Evolutionary conservation across 768 basidiomycete species (phyloP), one percentile per base, ranked within the genome.

Genomic region (Favolaschia claudopus): DNA sequence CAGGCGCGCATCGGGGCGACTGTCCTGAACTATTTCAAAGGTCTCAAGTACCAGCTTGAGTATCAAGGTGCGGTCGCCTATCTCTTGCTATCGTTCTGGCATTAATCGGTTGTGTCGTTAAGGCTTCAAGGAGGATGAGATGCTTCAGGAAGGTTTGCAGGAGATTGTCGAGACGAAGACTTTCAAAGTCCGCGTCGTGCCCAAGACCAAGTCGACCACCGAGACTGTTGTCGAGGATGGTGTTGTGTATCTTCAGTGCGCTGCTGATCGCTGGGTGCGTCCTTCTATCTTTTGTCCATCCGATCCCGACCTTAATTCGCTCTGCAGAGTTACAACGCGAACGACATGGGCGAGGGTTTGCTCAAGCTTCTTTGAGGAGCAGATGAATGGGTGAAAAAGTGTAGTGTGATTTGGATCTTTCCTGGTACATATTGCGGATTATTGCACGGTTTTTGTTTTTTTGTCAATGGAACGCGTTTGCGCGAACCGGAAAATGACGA

Each of bases 141-240:
- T 80, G 74, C 64, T 79, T 33, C 77, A 77, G 58, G 78, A 80
- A 65, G 77, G 77, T 13, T 67, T 80, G 34, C 69, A 67, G 24
- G 76, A 80, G 49, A 57, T 63, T 7, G 61, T 77, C 27, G 54
- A 71, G n/a, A 68, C 69, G 20, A 78, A 77, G 64, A 78, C 71
- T 0, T 73, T 79, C 70, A 72, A 71, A 55, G 32, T 79, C 24
- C 76, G 77, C 29, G 63, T 80, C n/a, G 72, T 77, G 33, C 63
- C 74, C 33, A 70, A 72, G 43, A 70, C 71, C 5, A 70, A 66
- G 22, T 69, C 43, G 42, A 66, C 62, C 19, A 74, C 66, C 40
- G 77, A 79, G 64, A 69, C 69, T 7, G 63, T 73, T 31, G 43
- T 79, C 34, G 74, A 77, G 54, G 74, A 77, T 40, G 77, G 76